Percentiles rank a stretch among this genome's conserved stretches.
Conservation (phyloP, 495 filamentous ascomycete species). For the Neurospora sp. region DNA sequence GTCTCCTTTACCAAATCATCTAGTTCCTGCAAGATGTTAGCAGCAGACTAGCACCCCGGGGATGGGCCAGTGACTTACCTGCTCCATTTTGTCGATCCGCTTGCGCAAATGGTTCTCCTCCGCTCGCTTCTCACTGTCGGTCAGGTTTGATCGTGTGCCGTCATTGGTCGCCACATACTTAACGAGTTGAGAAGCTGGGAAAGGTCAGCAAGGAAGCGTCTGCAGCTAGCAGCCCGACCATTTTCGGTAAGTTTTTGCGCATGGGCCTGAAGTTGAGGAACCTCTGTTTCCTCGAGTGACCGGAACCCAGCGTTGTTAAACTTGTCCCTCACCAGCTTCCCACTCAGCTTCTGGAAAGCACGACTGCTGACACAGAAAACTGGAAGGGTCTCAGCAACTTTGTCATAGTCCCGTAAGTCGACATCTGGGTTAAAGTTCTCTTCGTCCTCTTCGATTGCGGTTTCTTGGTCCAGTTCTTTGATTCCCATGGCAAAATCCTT, state of each 20-base stretch:
- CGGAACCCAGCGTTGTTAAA: constrained; percentile 29
- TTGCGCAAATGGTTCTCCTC: constrained; percentile 33
- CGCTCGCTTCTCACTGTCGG: constrained; percentile 28
- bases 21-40: constrained; percentile 15
- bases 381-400: constrained; percentile 45
- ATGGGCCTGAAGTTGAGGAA: constrained; percentile 51
- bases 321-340: constrained; percentile 35
- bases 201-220: constrained; percentile 38
- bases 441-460: constrained; percentile 21
- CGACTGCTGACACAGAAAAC: constrained; percentile 56
- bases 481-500: constrained; percentile 52
- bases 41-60: not conserved
- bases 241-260: constrained; percentile 50
- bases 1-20: constrained; percentile 24
- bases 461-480: constrained; percentile 33
- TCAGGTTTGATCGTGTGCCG: constrained; percentile 32
- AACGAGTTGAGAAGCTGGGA: constrained; percentile 49
- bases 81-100: constrained; percentile 35
- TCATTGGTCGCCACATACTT: constrained; percentile 43
- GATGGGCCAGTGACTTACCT: constrained; percentile 21
- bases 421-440: constrained; percentile 30
- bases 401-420: constrained; percentile 49
- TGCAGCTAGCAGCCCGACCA: constrained; percentile 14
- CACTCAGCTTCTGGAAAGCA: constrained; percentile 51
- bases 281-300: constrained; percentile 32